Evolutionary conservation across 108 stramenopile genomes (phyloP).

Genomic region (Pseudonitzschia pungens): DNA sequence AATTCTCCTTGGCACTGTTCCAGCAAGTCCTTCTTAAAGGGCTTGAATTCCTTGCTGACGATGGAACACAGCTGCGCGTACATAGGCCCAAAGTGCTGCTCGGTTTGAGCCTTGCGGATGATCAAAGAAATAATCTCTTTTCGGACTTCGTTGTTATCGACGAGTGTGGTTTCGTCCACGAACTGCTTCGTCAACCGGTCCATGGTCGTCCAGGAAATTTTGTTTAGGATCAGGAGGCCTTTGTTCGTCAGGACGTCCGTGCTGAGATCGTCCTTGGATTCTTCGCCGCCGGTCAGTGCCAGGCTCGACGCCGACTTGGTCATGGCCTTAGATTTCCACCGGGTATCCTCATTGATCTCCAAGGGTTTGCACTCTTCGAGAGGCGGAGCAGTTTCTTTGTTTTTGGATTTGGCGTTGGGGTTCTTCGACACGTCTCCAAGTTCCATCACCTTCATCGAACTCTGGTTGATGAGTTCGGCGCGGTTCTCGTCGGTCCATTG

Average conservation of each 20-base stretch:
- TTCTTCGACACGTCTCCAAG: slow-evolving; percentile 52
- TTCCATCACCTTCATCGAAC: slow-evolving; percentile 41
- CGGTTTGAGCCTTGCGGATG: slow-evolving; percentile 86
- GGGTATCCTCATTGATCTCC: slow-evolving; percentile 79
- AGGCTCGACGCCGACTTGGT: background rate
- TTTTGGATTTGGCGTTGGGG: slow-evolving; percentile 45
- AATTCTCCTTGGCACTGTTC: slow-evolving; percentile 82
- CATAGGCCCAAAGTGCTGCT: slow-evolving; percentile 87
- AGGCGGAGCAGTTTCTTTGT: slow-evolving; percentile 69
- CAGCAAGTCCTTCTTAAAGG: slow-evolving; percentile 78
- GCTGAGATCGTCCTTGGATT: slow-evolving; percentile 29
- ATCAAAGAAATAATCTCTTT: slow-evolving; percentile 67
- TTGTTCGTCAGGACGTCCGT: slow-evolving; percentile 58
- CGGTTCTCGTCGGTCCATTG: slow-evolving; percentile 48
- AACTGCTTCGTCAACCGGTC: slow-evolving; percentile 74
- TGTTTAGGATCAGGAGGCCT: slow-evolving; percentile 86
- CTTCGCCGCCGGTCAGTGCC: slow-evolving; percentile 1
- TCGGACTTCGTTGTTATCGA: slow-evolving; percentile 50
- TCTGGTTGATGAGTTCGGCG: slow-evolving; percentile 22
- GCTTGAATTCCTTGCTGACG: slow-evolving; percentile 63
- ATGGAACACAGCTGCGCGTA: slow-evolving; percentile 86
- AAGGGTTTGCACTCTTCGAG: slow-evolving; percentile 76
- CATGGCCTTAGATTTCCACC: slow-evolving; percentile 63
- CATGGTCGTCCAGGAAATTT: slow-evolving; percentile 87
- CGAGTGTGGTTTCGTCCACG: slow-evolving; percentile 44